Conservation (phyloP, 2,329 filamentous ascomycete species). For the Pseudogymnoascus sp. region DNA sequence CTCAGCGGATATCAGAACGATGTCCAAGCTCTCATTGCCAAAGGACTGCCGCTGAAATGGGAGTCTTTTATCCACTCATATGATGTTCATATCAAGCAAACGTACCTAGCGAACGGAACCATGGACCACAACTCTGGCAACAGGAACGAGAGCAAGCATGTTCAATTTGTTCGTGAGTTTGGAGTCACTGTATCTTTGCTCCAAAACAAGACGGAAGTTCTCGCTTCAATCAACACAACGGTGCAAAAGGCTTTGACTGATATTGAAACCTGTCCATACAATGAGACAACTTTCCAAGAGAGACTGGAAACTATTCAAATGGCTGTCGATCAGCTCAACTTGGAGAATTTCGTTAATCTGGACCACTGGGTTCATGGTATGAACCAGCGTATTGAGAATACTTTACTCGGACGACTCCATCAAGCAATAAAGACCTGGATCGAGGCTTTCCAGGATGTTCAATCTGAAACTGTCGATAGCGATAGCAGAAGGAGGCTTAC, state of each 20-base stretch:
- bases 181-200: constrained; percentile 79
- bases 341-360: constrained; percentile 94
- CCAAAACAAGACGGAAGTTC: constrained; percentile 76
- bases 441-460: constrained; percentile 64
- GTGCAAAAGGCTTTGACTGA: constrained; percentile 77
- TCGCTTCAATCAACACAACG: constrained; percentile 73
- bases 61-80: constrained; percentile 97
- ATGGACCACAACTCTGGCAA: constrained; percentile 47
- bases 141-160: constrained; percentile 80
- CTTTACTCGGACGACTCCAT: constrained; percentile 74
- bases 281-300: constrained; percentile 68
- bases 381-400: constrained; percentile 77
- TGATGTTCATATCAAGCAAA: constrained; percentile 70
- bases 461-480: constrained; percentile 35
- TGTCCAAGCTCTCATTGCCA: constrained; percentile 73
- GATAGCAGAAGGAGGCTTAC: constrained; percentile 46
- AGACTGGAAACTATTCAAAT: constrained; percentile 82
- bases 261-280: constrained; percentile 78
- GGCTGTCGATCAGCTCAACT: constrained; percentile 89
- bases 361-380: constrained; percentile 81
- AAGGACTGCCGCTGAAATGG: constrained; percentile 88
- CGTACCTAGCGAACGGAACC: constrained; percentile 51
- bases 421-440: constrained; percentile 85
- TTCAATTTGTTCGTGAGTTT: constrained; percentile 93
- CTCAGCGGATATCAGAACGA: constrained; percentile 90